Evolutionary conservation across 306 rosid genomes (phyloP), one percentile per base, ranked within the genome.

Genomic region (Erythrophleum fordii): DNA sequence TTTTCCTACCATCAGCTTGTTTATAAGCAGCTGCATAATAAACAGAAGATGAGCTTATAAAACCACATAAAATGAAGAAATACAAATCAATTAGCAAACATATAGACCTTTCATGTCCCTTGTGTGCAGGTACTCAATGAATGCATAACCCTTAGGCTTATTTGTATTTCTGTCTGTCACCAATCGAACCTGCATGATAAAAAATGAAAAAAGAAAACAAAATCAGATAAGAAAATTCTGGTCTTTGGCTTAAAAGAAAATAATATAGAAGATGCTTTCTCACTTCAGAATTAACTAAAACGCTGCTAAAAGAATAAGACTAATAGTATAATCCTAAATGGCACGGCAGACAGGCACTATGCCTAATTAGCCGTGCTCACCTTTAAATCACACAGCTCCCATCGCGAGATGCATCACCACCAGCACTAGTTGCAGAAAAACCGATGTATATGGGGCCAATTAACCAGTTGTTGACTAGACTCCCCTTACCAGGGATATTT

Each of bases 351-450:
- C 94, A 88, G 98, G 98, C 98, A 85, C 97, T 92, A 88, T 92
- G 99, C 99, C 99, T 92, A 88, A 87, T 90, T 89, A 93, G 99
- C 98, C 98, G 98, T 95, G 99, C 98, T 96, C 99, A 96, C 99
- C 99, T 96, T 96, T 87, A 87, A 87, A 89, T 88, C 79, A 90
- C 84, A 93, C 78, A 84, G 97, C 99, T 91, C 92, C 93, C 84
- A 88, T 88, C 56, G 89, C 89, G 87, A 88, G 99, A 96, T 88
- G 97, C 97, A 91, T 93, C 99, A 89, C 97, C 98, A 89, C 98
- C 93, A 76, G 93, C 92, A 90, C 91, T 91, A 88, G 97, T 96
- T 91, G 98, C 83, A 87, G 97, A 86, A 87, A 93, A 92, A 87
- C 85, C 74, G 95, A 91, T 80, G 96, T 86, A 87, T 86, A 89